Evolutionary conservation across 352 stramenopile genomes (phyloP).

Genomic region (Achlya hypogyna): DNA sequence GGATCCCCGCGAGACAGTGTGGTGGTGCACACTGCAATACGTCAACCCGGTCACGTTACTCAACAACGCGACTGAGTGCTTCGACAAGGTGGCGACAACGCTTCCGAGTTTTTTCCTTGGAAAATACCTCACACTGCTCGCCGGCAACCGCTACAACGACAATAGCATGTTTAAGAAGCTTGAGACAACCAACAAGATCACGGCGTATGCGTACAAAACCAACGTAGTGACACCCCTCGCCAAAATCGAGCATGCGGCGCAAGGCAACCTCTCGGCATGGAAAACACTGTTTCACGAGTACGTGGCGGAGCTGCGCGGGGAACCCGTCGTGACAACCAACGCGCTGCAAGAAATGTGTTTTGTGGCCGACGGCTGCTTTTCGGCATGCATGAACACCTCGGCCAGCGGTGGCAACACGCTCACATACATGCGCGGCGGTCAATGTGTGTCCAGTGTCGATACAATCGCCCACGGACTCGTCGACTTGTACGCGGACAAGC

Average conservation of each 20-base stretch:
- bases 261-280: neutral
- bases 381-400: neutral
- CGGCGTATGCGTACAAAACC: neutral
- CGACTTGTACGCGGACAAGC: neutral
- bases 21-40: neutral
- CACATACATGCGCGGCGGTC: neutral
- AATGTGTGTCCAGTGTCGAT: neutral
- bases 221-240: neutral
- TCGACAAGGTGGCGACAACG: neutral
- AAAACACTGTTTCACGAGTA: neutral
- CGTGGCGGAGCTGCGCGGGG: neutral
- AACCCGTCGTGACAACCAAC: neutral
- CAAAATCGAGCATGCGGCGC: neutral
- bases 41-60: neutral
- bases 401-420: neutral
- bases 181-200: neutral
- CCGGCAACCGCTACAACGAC: neutral
- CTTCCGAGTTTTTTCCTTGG: neutral
- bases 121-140: neutral
- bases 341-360: conserved; percentile 6
- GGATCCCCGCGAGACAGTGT: neutral
- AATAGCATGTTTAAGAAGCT: neutral
- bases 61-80: neutral
- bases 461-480: neutral
- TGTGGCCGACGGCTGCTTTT: neutral